A percentile compares a stretch with the other conserved stretches of the same genome.
Evolutionary conservation across 2,329 filamentous ascomycete species (phyloP).

Genomic region (Scedosporium apiospermum): DNA sequence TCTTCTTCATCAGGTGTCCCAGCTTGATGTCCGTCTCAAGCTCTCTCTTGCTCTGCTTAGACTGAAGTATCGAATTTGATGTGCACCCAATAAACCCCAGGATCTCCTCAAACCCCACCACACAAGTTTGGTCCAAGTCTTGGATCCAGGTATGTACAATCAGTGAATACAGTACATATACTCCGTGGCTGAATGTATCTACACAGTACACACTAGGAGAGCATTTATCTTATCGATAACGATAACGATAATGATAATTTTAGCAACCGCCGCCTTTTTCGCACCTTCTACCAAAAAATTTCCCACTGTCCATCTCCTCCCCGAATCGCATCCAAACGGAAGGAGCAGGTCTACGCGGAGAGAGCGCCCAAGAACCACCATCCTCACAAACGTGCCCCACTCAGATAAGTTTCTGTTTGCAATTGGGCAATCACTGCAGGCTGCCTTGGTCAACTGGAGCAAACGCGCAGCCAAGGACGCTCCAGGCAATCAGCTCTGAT

Average conservation of each 20-base stretch:
- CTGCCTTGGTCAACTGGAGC: not conserved
- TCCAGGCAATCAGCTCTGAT: too few species aligned
- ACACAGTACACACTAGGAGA: not conserved
- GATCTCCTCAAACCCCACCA: too few species aligned
- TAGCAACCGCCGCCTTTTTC: not conserved
- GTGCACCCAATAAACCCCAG: too few species aligned
- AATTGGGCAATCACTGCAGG: not conserved
- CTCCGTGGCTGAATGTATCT: not conserved
- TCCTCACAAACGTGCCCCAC: not conserved
- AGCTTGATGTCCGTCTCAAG: too few species aligned
- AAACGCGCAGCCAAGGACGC: too few species aligned
- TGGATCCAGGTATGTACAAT: not conserved
- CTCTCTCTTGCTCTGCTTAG: too few species aligned
- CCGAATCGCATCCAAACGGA: not conserved
- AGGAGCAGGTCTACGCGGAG: not conserved
- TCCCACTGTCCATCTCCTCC: not conserved
- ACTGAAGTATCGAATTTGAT: too few species aligned
- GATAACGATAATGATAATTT: not conserved
- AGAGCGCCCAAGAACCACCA: not conserved
- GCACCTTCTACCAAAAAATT: not conserved
- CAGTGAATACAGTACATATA: not conserved
- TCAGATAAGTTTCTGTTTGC: not conserved
- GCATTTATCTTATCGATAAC: conserved; percentile 6
- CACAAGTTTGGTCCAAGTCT: too few species aligned
- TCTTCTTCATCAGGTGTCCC: too few species aligned